Evolutionary conservation across 176 grass and related monocot genomes (phyloP).

Genomic region (Tuctoria greenei): DNA sequence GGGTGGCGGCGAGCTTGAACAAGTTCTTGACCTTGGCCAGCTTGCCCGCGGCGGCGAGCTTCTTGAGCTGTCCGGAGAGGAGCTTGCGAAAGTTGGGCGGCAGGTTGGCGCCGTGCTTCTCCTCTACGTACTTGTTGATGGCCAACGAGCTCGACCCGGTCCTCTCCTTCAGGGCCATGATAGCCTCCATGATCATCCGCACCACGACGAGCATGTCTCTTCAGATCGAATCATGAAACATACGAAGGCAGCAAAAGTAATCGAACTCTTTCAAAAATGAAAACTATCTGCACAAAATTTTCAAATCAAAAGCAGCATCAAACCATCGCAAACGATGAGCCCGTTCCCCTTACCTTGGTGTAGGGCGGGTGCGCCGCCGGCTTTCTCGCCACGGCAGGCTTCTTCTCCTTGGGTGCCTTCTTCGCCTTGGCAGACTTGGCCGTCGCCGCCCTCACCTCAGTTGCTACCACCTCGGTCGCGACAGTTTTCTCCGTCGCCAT

Average conservation of each 20-base stretch:
- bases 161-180: constrained; percentile 72
- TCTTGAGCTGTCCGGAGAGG: constrained; percentile 56
- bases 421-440: no score
- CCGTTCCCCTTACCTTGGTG: constrained; percentile 43
- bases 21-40: no score
- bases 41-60: constrained; percentile 53
- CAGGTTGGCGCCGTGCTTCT: constrained; percentile 58
- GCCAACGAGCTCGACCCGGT: constrained; percentile 77
- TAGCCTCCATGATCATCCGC: constrained; percentile 84
- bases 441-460: no score
- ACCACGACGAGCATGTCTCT: neutral
- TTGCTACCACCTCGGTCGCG: no score
- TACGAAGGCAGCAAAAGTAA: neutral
- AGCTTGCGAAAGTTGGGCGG: constrained; percentile 67
- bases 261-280: no score
- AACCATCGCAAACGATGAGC: neutral
- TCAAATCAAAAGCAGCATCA: no score
- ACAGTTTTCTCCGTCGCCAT: constrained; percentile 56
- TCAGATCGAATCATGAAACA: neutral
- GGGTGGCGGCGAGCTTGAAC: constrained; percentile 53
- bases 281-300: no score
- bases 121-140: constrained; percentile 70
- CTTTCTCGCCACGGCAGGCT: constrained; percentile 32
- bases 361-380: constrained; percentile 69
- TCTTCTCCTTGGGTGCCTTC: no score